Evolutionary conservation across 805 yeast genomes (phyloP).

Genomic region (Cyberlindnera americana): DNA sequence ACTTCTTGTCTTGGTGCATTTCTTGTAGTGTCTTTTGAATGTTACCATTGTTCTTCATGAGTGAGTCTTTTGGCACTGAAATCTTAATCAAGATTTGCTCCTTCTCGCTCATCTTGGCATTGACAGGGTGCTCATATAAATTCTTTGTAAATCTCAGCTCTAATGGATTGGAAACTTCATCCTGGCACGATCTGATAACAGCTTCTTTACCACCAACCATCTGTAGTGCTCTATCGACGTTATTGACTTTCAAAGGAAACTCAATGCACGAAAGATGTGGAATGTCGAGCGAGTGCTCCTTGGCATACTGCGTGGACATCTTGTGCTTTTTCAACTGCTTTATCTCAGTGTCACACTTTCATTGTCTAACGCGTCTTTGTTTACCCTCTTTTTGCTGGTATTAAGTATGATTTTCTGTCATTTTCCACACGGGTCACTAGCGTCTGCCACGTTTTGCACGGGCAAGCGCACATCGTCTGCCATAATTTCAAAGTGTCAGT

Average conservation of each 20-base stretch:
- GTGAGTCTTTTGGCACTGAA: conserved; percentile 52
- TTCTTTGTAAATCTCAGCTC: conserved; percentile 37
- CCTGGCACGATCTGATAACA: conserved; percentile 30
- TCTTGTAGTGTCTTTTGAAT: conserved; percentile 40
- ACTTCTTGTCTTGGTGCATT: conserved; percentile 27
- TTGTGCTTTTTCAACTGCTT: background rate
- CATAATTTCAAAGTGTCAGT: too few relatives aligned
- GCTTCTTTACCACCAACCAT: conserved; percentile 63
- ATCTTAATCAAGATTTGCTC: conserved; percentile 61
- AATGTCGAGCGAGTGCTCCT: conserved; percentile 60
- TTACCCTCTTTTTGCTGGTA: background rate
- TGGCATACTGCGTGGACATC: conserved; percentile 37
- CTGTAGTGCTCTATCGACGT: conserved; percentile 57
- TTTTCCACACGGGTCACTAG: too few relatives aligned
- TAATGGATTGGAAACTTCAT: conserved; percentile 31
- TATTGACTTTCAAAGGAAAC: conserved; percentile 66
- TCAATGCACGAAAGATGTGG: conserved; percentile 77
- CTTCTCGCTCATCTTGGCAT: conserved; percentile 45
- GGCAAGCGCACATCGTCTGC: too few relatives aligned
- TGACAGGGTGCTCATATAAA: conserved; percentile 58
- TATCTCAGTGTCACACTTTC: too few relatives aligned
- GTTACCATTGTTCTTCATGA: conserved; percentile 40
- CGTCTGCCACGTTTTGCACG: too few relatives aligned
- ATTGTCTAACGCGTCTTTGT: background rate
- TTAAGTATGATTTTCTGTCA: too few relatives aligned